Evolutionary conservation across 306 rosid genomes (phyloP), one percentile per base, ranked within the genome.

Genomic region (Vachellia pachyceras): DNA sequence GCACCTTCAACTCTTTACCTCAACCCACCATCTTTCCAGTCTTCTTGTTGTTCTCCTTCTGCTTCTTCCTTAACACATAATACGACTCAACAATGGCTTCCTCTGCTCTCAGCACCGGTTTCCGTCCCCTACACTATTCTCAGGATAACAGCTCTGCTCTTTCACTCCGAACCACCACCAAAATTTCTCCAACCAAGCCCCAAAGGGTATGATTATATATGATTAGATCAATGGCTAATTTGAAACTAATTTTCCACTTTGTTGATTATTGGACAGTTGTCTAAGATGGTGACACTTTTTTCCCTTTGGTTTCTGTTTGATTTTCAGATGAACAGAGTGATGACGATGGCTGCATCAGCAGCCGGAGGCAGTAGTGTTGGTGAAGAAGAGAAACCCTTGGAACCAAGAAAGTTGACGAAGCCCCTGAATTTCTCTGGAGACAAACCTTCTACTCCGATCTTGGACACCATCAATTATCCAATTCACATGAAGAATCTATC

Each of bases 401-500:
- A 75, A 78, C 15, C 75, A 58, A 36, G n/a, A 12, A 20, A 15
- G 29, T 29, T 36, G 42, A n/a, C 10, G 18, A 85, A 76, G 75
- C 10, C 69, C 14, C 77, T 86, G 3, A 83, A 79, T 72, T 91
- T 91, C 86, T 83, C 93, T 0, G 93, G 92, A 46, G 87, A 86
- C 22, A 91, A 86, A 82, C 96, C 96, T 29, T 72, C 33, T 4
- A 91, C 96, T 46, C 96, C 93, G 33, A 63, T 88, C 33, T 79
- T 91, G 45, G 94, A 91, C 80, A 86, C 88, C 47, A 44, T 91
- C 5, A 91, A 89, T 75, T 76, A 77, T 75, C 94, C 93, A 12
- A 78, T 67, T 23, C 97, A 89, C 83, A 78, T 83, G 92, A 91
- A 89, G 67, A 91, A 89, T 82, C 91, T 88, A 7, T 77, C 88